Conservation (phyloP, 73 alveolate species). For the Paramecium biaurelia region DNA sequence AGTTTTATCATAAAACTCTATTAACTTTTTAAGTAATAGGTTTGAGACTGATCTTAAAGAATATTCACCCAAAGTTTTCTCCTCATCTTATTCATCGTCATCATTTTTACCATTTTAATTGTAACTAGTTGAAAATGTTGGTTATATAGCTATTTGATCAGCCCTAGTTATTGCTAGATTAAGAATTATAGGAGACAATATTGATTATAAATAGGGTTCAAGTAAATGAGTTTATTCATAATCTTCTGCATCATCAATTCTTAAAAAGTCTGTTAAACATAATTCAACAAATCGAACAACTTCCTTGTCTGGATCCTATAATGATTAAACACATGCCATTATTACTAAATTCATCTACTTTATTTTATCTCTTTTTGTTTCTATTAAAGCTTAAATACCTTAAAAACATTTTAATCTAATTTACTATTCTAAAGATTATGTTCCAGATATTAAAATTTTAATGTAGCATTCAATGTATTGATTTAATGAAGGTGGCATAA, state of each 20-base stretch:
- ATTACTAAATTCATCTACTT: neutral
- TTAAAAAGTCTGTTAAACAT: conserved; percentile 10
- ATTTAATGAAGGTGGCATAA: conserved; percentile 18
- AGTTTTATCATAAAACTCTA: neutral
- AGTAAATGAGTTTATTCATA: neutral
- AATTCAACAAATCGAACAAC: neutral
- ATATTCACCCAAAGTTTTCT: neutral
- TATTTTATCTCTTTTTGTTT: conserved; percentile 39
- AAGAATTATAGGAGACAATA: neutral
- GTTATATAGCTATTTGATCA: neutral
- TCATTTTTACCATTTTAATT: neutral
- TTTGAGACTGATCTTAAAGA: conserved; percentile 2
- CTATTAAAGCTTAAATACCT: conserved; percentile 36
- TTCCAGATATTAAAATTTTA: neutral
- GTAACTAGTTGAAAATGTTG: conserved; percentile 30
- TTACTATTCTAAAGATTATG: neutral
- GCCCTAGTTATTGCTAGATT: neutral
- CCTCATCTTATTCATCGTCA: neutral
- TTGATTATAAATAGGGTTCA: neutral
- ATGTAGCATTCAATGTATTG: neutral
- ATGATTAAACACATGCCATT: neutral
- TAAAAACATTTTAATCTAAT: conserved; percentile 10
- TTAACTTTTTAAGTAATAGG: neutral
- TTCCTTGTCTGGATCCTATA: neutral
- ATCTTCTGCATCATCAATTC: conserved; percentile 42